Evolutionary conservation across 2,329 filamentous ascomycete genomes (phyloP), one percentile per base, ranked within the genome.

Genomic region (Scedosporium apiospermum): DNA sequence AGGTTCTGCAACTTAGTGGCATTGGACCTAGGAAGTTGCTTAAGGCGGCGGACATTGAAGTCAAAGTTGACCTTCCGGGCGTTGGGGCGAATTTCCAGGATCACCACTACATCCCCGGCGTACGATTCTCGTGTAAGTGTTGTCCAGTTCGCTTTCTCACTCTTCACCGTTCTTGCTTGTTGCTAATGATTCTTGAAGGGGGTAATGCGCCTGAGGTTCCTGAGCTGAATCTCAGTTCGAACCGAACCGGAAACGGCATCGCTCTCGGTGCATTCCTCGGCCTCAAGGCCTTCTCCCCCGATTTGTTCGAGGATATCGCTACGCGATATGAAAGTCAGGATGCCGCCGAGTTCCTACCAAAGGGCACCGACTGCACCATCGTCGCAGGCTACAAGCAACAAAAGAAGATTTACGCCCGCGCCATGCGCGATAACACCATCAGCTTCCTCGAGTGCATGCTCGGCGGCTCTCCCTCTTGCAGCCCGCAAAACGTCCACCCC

Each of bases 71-170:
- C 65, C 75, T 85, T 1, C 84, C 84, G 0, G 85, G 83, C 41
- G 84, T 89, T 5, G 86, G 85, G 4, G 78, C 76, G 18, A 86
- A 86, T 69, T 73, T 88, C 3, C 78, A 84, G 70, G 82, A 87
- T 69, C 81, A 67, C 30, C 60, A 64, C 34, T 60, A 76, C 74
- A 64, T 68, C 49, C 62, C 55, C n/a, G 34, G 62, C 27, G 66
- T 67, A 27, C 64, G 62, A 1, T 69, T 67, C 62, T 62, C 63
- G 16, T 67, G 66, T 66, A 57, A 63, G 65, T 64, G 18, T 42
- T n/a, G 2, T 30, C 23, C 3, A 38, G 0, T 38, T 1, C 34
- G 18, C 12, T 27, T 60, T 68, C 3, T 58, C 57, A 26, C 63
- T 51, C 49, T 55, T 63, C 12, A 58, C 49, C 61, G n/a, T n/a